Evolutionary conservation across 768 basidiomycete genomes (phyloP).

Genomic region (Trametes cinnabarina): DNA sequence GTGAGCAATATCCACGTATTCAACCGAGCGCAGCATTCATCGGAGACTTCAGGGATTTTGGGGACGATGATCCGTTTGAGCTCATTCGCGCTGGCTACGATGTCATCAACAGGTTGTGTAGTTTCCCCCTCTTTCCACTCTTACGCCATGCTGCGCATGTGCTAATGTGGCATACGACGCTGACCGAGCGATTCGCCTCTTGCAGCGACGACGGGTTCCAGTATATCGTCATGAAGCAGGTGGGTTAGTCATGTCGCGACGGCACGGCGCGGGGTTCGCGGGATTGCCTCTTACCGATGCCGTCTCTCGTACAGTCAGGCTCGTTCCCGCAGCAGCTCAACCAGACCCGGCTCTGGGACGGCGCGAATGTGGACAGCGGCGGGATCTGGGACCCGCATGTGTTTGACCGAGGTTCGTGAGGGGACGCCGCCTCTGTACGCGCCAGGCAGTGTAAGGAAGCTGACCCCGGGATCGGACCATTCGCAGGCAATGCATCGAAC

Average conservation of each 20-base stretch:
- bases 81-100: constrained; percentile 26
- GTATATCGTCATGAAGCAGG: constrained; percentile 29
- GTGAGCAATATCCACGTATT: constrained; percentile 14
- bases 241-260: constrained; percentile 13
- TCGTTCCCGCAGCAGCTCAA: constrained; percentile 34
- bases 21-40: too few relatives aligned
- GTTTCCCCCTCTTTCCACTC: too few relatives aligned
- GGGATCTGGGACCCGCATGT: constrained; percentile 27
- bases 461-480: constrained; percentile 16
- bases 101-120: constrained; percentile 27
- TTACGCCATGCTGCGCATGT: too few relatives aligned
- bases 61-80: constrained; percentile 25
- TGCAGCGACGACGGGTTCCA: constrained; percentile 27
- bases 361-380: constrained; percentile 28
- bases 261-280: background rate
- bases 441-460: background rate
- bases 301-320: constrained; percentile 18
- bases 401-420: constrained; percentile 23
- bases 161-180: background rate
- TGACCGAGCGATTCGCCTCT: background rate
- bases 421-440: background rate
- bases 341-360: constrained; percentile 31
- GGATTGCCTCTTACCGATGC: background rate
- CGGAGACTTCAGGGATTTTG: constrained; percentile 21
- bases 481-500: constrained; percentile 28